Evolutionary conservation across 75 land plant genomes (phyloP).

Genomic region (Isoetes taiwanensis): DNA sequence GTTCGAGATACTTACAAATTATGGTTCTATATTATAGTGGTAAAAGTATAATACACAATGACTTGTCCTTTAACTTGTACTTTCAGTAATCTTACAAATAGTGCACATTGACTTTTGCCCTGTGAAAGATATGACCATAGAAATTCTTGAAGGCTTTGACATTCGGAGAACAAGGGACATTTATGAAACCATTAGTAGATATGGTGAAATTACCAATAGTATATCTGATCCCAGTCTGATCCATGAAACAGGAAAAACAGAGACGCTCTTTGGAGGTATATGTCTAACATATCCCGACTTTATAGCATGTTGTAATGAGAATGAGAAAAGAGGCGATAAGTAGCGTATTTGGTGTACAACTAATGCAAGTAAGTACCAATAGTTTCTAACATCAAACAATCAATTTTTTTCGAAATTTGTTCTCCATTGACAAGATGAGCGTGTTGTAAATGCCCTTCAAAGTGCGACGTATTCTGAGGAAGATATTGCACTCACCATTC

Average conservation of each 20-base stretch:
- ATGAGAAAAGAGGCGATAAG: conserved; percentile 69
- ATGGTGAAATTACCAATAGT: conserved; percentile 64
- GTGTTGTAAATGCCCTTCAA: conserved; percentile 17
- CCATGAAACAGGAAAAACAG: conserved; percentile 13
- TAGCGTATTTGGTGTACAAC: conserved; percentile 79
- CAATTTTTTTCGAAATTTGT: too few species aligned
- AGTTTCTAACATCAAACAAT: too few species aligned
- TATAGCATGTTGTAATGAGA: conserved; percentile 46
- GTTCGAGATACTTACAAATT: neutral
- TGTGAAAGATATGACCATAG: conserved; percentile 83
- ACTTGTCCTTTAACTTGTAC: too few species aligned
- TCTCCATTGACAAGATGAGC: too few species aligned
- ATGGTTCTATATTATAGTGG: neutral
- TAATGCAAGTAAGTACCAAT: conserved; percentile 63
- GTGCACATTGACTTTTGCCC: neutral
- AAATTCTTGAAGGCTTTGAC: conserved; percentile 88
- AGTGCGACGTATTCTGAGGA: conserved; percentile 87
- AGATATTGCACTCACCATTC: conserved; percentile 65
- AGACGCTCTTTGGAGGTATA: neutral
- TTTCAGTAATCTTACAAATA: neutral
- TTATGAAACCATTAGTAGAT: conserved; percentile 57
- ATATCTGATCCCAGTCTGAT: conserved; percentile 40
- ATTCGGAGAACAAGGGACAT: conserved; percentile 72
- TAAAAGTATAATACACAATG: neutral
- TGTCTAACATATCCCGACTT: conserved; percentile 59